Evolutionary conservation across 2,329 filamentous ascomycete species (phyloP), one percentile per base, ranked within the genome.

Genomic region (Pseudogymnoascus sp.): DNA sequence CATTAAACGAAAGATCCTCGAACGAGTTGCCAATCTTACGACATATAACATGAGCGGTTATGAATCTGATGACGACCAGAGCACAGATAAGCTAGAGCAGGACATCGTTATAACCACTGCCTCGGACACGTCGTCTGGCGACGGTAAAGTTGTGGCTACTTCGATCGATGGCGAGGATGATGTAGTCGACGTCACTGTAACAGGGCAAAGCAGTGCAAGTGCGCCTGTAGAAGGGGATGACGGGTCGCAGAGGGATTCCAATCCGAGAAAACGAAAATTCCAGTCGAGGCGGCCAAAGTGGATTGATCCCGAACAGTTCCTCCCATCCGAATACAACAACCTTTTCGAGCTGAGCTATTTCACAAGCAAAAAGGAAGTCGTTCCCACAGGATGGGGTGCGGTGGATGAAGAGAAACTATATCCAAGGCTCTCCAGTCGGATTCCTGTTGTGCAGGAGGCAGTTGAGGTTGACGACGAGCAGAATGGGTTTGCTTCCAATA

Each of bases 151-250:
- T 56, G 84, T 88, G 64, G 88, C 91, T 50, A 83, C 85, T 29
- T 96, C 93, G 2, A 83, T 96, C 1, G 88, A 93, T 72, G 90
- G 91, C 8, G 93, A 97, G 73, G 93, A 97, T 65, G 91, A 91
- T 65, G 85, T 97, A 70, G 90, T 97, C 5, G 90, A 97, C 72
- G 87, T 99, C 14, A 90, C 89, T 0, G 93, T 97, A 87, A 86
- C 86, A 62, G 88, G 91, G 69, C 77, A 78, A 2, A 72, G 72
- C 14, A 78, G 37, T 60, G 42, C 31, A 33, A 37, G 33, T 42
- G 59, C 64, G 35, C 60, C 67, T 21, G 19, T 44, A 16, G 65
- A 66, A 29, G 19, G 14, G 47, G 40, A 35, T 63, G 44, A 31
- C 19, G 19, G 16, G 26, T 61, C 26, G 11, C 19, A 56, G 19